phyloP scores from a whole-genome alignment of 2,329 filamentous ascomycete genomes.

The Kalmusia sp. region DNA sequence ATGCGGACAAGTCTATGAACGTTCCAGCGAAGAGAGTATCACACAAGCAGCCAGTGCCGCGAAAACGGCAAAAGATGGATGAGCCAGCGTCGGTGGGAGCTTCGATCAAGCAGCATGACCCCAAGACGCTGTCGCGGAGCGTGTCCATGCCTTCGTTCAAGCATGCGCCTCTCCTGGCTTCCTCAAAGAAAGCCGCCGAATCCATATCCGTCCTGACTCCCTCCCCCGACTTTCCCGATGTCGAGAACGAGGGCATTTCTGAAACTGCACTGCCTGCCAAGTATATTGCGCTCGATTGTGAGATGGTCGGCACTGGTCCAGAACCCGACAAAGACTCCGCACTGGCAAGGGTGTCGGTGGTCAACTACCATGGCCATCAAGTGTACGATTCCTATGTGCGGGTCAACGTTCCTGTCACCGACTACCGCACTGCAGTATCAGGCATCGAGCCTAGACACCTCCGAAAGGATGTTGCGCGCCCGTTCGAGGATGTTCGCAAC shows the following conservation, averaged over 20 bases:
- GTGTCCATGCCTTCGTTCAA: constrained; percentile 42
- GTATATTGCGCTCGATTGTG: constrained; percentile 93
- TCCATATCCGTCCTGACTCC: constrained; percentile 58
- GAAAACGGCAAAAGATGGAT: constrained; percentile 49
- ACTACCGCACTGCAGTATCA: constrained; percentile 88
- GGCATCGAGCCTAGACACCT: constrained; percentile 81
- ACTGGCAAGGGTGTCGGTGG: constrained; percentile 85
- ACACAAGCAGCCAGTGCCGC: constrained; percentile 26
- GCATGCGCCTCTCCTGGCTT: constrained; percentile 56
- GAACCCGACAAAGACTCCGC: constrained; percentile 71
- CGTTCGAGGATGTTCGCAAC: constrained; percentile 78
- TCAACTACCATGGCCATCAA: constrained; percentile 92
- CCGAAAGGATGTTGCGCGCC: constrained; percentile 53
- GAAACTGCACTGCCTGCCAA: constrained; percentile 76
- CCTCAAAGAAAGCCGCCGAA: constrained; percentile 63
- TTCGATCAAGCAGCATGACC: constrained; percentile 38
- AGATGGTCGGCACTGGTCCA: constrained; percentile 91
- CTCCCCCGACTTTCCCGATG: constrained; percentile 48
- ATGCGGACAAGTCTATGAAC: constrained; percentile 39
- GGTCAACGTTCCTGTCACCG: constrained; percentile 78
- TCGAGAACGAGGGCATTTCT: constrained; percentile 53
- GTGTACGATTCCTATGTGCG: constrained; percentile 93
- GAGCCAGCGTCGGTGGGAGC: constrained; percentile 42
- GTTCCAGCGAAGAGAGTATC: constrained; percentile 32
- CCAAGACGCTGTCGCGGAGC: constrained; percentile 53